These are phyloP conservation scores for Cucumis sativus DNA, from an alignment of 306 rosid genomes.

Conservation along the genomic window Cucumber_9930_V3 NC_026660.2:25215001-25215500, in stretches of 20 bases:
- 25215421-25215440: background rate
- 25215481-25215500: background rate
- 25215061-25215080: no score
- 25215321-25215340: background rate
- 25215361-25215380: background rate
- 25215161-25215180: background rate
- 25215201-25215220: background rate
- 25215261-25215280: background rate
- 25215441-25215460: background rate
- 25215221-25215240: background rate
- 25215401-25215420: background rate
- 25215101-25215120: no score
- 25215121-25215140: background rate
- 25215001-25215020: no score
- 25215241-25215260: background rate
- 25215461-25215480: background rate
- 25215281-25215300: no score
- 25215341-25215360: background rate
- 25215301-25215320: background rate
- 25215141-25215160: background rate
- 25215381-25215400: no score
- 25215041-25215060: no score
- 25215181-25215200: background rate
- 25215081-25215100: no score
- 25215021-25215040: no score